These are phyloP conservation scores for Decorospora gaudefroyi DNA, from an alignment of 2,329 filamentous ascomycete species.

Conservation along the genomic window DNA sequence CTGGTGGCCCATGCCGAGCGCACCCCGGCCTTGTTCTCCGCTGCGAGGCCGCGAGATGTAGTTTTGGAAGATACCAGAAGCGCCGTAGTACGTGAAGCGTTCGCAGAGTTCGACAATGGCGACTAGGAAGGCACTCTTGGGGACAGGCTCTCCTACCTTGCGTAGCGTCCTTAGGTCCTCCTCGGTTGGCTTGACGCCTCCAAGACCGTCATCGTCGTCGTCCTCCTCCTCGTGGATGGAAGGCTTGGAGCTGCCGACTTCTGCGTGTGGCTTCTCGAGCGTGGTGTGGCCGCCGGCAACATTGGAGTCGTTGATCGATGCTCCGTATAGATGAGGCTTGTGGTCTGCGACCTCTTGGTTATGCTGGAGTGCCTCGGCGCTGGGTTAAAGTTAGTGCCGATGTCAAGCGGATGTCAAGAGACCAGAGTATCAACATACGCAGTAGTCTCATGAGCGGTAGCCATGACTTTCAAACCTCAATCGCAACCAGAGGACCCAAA, in stretches of 20 bases:
- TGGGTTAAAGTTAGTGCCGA: slow-evolving; percentile 15
- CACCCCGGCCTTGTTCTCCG: slow-evolving; percentile 47
- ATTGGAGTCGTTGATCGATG: slow-evolving; percentile 28
- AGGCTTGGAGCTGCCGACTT: slow-evolving; percentile 15
- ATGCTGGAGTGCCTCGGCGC: slow-evolving; percentile 40
- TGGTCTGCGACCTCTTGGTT: slow-evolving; percentile 38
- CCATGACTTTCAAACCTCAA: slow-evolving; percentile 24
- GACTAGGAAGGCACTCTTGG: slow-evolving; percentile 54
- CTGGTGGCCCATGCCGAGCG: slow-evolving; percentile 51
- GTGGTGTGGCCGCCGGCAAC: slow-evolving; percentile 22
- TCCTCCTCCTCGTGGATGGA: slow-evolving; percentile 35
- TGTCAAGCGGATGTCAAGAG: not conserved
- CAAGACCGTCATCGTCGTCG: slow-evolving; percentile 35
- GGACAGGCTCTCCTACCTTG: slow-evolving; percentile 54
- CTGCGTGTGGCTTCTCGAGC: slow-evolving; percentile 24
- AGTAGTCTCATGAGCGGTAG: slow-evolving; percentile 35
- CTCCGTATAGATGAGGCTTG: slow-evolving; percentile 35
- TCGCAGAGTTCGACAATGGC: slow-evolving; percentile 58
- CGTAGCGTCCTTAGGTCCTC: slow-evolving; percentile 51
- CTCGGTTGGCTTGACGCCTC: slow-evolving; percentile 49
- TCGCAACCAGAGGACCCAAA: slow-evolving; percentile 12
- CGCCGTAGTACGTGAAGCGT: slow-evolving; percentile 55
- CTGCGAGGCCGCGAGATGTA: slow-evolving; percentile 52
- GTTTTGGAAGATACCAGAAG: slow-evolving; percentile 57
- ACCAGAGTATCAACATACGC: slow-evolving; percentile 27